These are phyloP conservation scores for Pseudogymnoascus verrucosus DNA, from an alignment of 2,329 filamentous ascomycete genomes.

Conservation along the genomic window DNA sequence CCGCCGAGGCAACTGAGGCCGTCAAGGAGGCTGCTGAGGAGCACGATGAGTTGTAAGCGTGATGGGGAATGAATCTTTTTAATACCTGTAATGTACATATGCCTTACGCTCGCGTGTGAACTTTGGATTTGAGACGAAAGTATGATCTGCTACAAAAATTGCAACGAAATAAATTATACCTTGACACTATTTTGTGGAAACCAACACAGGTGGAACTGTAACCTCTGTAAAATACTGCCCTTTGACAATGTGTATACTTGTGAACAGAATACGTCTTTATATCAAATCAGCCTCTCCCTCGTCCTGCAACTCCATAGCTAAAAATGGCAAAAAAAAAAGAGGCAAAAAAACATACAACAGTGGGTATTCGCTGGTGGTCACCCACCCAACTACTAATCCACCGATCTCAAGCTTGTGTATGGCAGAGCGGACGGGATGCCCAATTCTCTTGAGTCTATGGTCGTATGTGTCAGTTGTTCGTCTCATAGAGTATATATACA, in stretches of 20 bases:
- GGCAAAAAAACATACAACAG: too few relatives aligned
- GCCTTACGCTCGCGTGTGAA: not conserved
- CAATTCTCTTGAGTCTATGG: too few relatives aligned
- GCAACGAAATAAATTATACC: not conserved
- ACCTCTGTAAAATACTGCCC: not conserved
- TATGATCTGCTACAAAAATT: not conserved
- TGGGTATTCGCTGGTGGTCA: too few relatives aligned
- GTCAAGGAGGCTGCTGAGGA: constrained; percentile 28
- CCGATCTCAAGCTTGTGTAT: too few relatives aligned
- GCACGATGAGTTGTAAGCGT: constrained; percentile 70
- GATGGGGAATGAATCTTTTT: constrained; percentile 9
- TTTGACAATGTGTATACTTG: not conserved
- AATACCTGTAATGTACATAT: constrained; percentile 1
- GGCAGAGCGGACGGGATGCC: too few relatives aligned
- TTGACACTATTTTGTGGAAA: not conserved
- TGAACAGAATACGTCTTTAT: not conserved
- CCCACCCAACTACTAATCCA: too few relatives aligned
- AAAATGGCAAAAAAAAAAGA: too few relatives aligned
- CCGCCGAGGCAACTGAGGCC: constrained; percentile 38
- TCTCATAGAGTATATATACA: too few relatives aligned
- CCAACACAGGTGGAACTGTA: not conserved
- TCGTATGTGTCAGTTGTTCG: too few relatives aligned
- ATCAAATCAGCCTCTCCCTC: too few relatives aligned
- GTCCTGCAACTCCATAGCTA: too few relatives aligned
- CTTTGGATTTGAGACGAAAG: not conserved